phyloP scores from a whole-genome alignment of 495 filamentous ascomycete species.

The Xylaria intraflava region DNA sequence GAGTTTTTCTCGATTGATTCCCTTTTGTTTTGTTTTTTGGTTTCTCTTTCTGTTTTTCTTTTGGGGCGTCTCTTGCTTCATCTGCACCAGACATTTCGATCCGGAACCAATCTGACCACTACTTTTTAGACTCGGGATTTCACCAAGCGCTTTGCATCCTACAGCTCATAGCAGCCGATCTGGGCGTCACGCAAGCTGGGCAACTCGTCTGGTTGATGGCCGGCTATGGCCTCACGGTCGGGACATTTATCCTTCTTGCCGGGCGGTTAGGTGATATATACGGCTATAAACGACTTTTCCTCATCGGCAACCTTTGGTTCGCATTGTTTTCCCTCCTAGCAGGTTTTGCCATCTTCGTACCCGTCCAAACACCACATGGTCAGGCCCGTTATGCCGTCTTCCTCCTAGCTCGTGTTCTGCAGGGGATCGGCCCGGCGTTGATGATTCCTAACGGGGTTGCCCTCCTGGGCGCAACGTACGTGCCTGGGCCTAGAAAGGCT shows the following conservation, averaged over 20 bases:
- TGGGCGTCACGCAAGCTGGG: conserved; percentile 34
- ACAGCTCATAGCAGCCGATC: conserved; percentile 39
- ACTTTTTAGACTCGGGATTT: conserved; percentile 23
- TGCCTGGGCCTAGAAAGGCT: conserved; percentile 50
- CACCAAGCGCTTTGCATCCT: conserved; percentile 28
- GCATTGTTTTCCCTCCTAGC: conserved; percentile 56
- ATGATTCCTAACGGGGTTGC: conserved; percentile 58
- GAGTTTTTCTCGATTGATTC: conserved; percentile 3
- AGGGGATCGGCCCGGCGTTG: conserved; percentile 58
- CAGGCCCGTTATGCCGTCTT: conserved; percentile 44
- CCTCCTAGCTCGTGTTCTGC: conserved; percentile 51
- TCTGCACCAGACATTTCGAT: no score
- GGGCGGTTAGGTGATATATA: conserved; percentile 62
- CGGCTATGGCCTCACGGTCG: conserved; percentile 54
- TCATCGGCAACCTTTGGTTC: conserved; percentile 60
- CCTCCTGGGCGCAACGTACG: conserved; percentile 52
- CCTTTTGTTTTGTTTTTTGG: not conserved
- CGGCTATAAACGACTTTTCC: conserved; percentile 58
- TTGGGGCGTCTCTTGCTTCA: not conserved
- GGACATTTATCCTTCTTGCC: conserved; percentile 63
- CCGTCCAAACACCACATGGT: conserved; percentile 34
- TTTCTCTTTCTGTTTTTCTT: not conserved
- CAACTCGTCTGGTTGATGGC: conserved; percentile 48
- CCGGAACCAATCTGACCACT: not conserved
- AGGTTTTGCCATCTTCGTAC: conserved; percentile 40